Evolutionary conservation across 2,329 filamentous ascomycete genomes (phyloP), one percentile per base, ranked within the genome.

Genomic region (Scedosporium minutisporum): DNA sequence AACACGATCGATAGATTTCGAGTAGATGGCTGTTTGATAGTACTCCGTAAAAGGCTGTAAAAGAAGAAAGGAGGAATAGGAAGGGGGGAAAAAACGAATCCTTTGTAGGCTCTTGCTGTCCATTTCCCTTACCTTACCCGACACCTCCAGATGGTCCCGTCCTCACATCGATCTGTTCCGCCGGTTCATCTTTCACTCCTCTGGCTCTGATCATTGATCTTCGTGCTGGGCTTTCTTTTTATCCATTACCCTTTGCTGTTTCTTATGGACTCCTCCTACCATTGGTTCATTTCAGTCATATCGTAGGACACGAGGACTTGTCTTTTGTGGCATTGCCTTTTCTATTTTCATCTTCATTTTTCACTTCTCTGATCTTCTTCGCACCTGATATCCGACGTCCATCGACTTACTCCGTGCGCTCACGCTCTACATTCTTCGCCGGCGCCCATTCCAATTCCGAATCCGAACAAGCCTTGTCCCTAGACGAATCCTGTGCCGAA

Each of bases 181-280:
- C 25, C 27, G 51, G 59, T 27, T 53, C 12, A 38, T 59, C 25
- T 64, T 42, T n/a, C 25, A 51, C 41, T 23, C 33, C 41, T 33
- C 46, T 38, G 42, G 60, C 27, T 57, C n/a, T 57, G 46, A 55
- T 62, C 41, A 44, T 25, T 25, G 62, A 63, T 57, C 57, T 55
- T 29, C 51, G 55, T n/a, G 23, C 57, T 63, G 25, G 18, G n/a
- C 23, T 42, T 38, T 63, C 21, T 27, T 41, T 60, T 63, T 46
- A 18, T 58, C 38, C 29, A 41, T 44, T 44, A 12, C 7, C n/a
- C 48, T 23, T 53, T 41, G 42, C 21, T 62, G 25, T 64, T 53
- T 58, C 12, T 63, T 61, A 29, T 25, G 55, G 44, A 16, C n/a
- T 48, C 25, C 33, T 23, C 25, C 29, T 57, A 18, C 6, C 33